These are phyloP conservation scores for Teunomyces aglyptinius DNA, from an alignment of 805 yeast species.

Conservation along the genomic window DNA sequence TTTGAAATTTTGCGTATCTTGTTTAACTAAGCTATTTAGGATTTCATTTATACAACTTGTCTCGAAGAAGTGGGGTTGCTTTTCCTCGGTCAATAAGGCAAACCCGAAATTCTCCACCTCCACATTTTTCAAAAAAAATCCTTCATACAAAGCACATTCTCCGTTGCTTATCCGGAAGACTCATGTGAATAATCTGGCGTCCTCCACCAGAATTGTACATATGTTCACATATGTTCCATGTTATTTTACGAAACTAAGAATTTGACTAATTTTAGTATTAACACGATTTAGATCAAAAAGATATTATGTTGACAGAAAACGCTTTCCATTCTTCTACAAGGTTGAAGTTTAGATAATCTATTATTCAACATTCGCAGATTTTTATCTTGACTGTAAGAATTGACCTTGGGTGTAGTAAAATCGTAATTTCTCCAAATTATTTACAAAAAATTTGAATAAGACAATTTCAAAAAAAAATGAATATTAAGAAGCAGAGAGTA, in stretches of 20 bases:
- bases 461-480: background rate
- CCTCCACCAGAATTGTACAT: too few relatives aligned
- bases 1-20: background rate
- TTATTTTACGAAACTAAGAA: too few relatives aligned
- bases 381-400: too few relatives aligned
- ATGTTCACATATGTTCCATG: too few relatives aligned
- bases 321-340: too few relatives aligned
- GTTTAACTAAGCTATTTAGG: background rate
- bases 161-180: background rate
- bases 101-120: background rate
- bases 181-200: background rate
- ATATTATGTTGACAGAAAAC: too few relatives aligned
- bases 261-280: too few relatives aligned
- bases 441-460: background rate
- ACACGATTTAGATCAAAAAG: too few relatives aligned
- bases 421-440: background rate
- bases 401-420: too few relatives aligned
- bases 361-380: background rate
- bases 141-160: background rate
- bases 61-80: conserved; percentile 8
- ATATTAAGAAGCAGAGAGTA: background rate
- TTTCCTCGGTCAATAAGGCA: conserved; percentile 6
- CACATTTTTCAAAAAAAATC: background rate
- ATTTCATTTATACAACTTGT: background rate
- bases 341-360: background rate